A percentile compares a stretch with the other conserved stretches of the same genome.
Conservation (phyloP, 2,329 filamentous ascomycete genomes). For the Colletotrichum limetticola region DNA sequence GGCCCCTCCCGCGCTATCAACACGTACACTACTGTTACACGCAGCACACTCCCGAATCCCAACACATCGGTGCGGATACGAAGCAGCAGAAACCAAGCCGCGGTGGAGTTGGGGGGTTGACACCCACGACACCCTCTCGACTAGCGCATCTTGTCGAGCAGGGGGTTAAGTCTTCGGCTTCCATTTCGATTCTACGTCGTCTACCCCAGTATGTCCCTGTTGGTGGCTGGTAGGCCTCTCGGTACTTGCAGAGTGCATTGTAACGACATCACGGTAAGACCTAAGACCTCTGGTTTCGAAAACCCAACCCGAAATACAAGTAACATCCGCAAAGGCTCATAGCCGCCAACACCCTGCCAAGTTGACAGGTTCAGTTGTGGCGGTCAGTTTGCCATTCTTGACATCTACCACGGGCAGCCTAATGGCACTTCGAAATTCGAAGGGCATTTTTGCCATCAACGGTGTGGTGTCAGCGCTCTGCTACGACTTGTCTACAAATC, state of each 20-base stretch:
- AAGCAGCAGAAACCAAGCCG: constrained; percentile 25
- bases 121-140: neutral
- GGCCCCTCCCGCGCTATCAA: constrained; percentile 15
- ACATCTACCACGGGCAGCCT: neutral
- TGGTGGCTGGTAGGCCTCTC: neutral
- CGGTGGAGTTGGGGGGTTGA: constrained; percentile 14
- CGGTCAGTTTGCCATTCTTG: neutral
- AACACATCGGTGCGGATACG: constrained; percentile 30
- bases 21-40: neutral
- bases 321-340: neutral
- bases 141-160: constrained; percentile 13
- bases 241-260: constrained; percentile 7
- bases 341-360: constrained; percentile 4
- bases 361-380: constrained; percentile 15
- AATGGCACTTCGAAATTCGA: neutral
- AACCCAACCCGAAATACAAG: too few species aligned
- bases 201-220: constrained; percentile 8
- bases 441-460: neutral
- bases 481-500: neutral
- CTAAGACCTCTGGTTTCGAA: too few species aligned
- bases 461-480: neutral
- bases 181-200: constrained; percentile 15
- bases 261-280: neutral
- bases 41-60: neutral
- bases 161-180: constrained; percentile 4